Conservation (phyloP, 2,329 filamentous ascomycete genomes). For the Aspergillus sclerotialis region DNA sequence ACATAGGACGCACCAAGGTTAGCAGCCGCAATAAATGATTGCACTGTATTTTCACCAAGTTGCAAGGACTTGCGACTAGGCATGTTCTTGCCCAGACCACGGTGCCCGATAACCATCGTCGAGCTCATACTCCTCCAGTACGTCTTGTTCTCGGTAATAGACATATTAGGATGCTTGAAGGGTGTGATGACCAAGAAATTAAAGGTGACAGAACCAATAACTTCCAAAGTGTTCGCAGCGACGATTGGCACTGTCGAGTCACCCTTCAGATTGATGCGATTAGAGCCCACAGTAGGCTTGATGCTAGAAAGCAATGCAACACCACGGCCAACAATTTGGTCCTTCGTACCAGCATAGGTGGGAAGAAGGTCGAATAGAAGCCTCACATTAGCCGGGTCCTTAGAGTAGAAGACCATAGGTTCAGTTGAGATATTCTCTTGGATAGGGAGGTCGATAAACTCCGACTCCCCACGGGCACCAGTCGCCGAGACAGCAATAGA, state of each 20-base stretch:
- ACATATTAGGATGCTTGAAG: slow-evolving; percentile 90
- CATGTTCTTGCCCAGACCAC: slow-evolving; percentile 83
- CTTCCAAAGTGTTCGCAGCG: slow-evolving; percentile 70
- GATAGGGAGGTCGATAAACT: slow-evolving; percentile 83
- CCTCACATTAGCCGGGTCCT: slow-evolving; percentile 72
- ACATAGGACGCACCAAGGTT: slow-evolving; percentile 76
- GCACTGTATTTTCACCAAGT: slow-evolving; percentile 90
- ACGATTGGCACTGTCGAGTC: slow-evolving; percentile 90
- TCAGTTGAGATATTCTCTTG: slow-evolving; percentile 92
- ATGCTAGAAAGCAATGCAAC: slow-evolving; percentile 83
- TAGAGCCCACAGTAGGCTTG: slow-evolving; percentile 72
- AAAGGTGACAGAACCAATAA: slow-evolving; percentile 93
- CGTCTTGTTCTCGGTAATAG: slow-evolving; percentile 79
- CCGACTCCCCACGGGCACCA: slow-evolving; percentile 78
- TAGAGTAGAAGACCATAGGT: slow-evolving; percentile 80
- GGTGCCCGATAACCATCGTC: slow-evolving; percentile 72
- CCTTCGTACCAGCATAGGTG: slow-evolving; percentile 77
- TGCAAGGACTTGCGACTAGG: slow-evolving; percentile 79
- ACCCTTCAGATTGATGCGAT: slow-evolving; percentile 85
- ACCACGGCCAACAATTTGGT: slow-evolving; percentile 78
- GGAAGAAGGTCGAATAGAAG: slow-evolving; percentile 91
- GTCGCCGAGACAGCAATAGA: slow-evolving; percentile 84
- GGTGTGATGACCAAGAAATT: slow-evolving; percentile 94
- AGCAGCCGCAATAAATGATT: slow-evolving; percentile 91
- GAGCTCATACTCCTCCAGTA: slow-evolving; percentile 93